Evolutionary conservation across 192 early-diverging fungal species (phyloP).

Genomic region (Radiomyces spectabilis): DNA sequence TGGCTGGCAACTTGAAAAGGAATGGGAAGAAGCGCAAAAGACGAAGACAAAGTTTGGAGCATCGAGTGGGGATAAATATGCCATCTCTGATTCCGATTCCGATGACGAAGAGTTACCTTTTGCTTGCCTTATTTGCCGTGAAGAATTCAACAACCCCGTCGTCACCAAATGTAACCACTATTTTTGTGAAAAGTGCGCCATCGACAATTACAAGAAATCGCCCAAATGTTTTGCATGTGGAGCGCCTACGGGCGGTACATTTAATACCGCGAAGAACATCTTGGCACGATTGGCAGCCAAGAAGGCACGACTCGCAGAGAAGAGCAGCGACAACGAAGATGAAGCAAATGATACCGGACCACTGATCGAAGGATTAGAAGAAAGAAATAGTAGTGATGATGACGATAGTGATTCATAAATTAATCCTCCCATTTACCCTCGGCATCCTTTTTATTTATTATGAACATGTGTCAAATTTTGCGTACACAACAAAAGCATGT

Average conservation of each 20-base stretch:
- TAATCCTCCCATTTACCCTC: no score
- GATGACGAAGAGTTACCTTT: constrained; percentile 83
- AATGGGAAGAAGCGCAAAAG: constrained; percentile 89
- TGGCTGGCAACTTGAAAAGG: constrained; percentile 95
- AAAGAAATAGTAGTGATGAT: constrained; percentile 23
- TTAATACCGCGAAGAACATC: constrained; percentile 74
- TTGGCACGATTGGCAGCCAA: constrained; percentile 42
- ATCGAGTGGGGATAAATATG: constrained; percentile 39
- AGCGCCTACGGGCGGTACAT: constrained; percentile 73
- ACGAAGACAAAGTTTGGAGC: constrained; percentile 39
- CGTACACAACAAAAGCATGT: no score
- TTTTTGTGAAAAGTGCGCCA: constrained; percentile 93
- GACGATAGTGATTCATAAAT: constrained; percentile 23
- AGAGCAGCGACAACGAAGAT: constrained; percentile 24
- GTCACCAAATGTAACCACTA: constrained; percentile 95
- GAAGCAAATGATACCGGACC: constrained; percentile 8
- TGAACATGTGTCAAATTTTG: no score
- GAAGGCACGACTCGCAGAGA: constrained; percentile 34
- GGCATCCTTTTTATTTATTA: no score
- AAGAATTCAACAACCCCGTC: constrained; percentile 82
- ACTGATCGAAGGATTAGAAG: constrained; percentile 9
- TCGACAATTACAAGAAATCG: constrained; percentile 72
- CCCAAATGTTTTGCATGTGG: constrained; percentile 92
- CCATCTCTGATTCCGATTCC: constrained; percentile 39
- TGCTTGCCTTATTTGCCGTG: constrained; percentile 90